Percentiles rank a stretch among this genome's conserved stretches.
Evolutionary conservation across 306 rosid genomes (phyloP).

Genomic region (Erythrophleum fordii): DNA sequence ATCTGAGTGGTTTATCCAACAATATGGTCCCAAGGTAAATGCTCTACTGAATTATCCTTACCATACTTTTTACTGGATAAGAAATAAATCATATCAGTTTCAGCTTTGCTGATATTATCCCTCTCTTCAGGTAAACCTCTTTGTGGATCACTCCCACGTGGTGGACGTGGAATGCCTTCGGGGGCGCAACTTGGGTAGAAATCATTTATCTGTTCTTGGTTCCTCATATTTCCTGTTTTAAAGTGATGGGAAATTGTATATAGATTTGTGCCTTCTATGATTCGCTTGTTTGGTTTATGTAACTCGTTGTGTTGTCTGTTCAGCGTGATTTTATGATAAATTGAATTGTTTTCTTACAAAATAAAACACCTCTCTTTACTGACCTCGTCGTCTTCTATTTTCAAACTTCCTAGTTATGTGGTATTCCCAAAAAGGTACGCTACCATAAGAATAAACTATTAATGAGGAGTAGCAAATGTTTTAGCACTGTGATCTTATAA

Average conservation of each 20-base stretch:
- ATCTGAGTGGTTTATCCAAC: conserved; percentile 90
- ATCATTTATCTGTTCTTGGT: conserved; percentile 75
- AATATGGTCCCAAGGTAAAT: conserved; percentile 84
- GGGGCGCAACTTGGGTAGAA: conserved; percentile 77
- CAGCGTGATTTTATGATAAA: neutral
- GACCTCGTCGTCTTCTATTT: neutral
- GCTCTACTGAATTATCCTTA: neutral
- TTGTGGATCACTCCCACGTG: conserved; percentile 84
- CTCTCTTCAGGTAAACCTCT: conserved; percentile 80
- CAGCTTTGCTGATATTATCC: neutral
- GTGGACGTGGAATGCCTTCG: conserved; percentile 91
- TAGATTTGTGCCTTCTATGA: neutral
- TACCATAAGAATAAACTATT: neutral
- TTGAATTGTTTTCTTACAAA: neutral
- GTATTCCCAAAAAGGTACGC: neutral
- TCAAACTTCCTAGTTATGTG: neutral
- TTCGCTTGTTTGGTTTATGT: neutral
- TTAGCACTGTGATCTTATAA: neutral
- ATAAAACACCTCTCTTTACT: neutral
- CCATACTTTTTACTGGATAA: neutral
- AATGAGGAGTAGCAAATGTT: neutral
- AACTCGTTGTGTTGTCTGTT: conserved; percentile 11
- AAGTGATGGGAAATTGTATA: conserved; percentile 20
- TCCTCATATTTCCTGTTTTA: conserved; percentile 63
- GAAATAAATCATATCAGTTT: neutral